phyloP scores from a whole-genome alignment of 495 filamentous ascomycete genomes.

The Paragyromitra xinjiangensis region DNA sequence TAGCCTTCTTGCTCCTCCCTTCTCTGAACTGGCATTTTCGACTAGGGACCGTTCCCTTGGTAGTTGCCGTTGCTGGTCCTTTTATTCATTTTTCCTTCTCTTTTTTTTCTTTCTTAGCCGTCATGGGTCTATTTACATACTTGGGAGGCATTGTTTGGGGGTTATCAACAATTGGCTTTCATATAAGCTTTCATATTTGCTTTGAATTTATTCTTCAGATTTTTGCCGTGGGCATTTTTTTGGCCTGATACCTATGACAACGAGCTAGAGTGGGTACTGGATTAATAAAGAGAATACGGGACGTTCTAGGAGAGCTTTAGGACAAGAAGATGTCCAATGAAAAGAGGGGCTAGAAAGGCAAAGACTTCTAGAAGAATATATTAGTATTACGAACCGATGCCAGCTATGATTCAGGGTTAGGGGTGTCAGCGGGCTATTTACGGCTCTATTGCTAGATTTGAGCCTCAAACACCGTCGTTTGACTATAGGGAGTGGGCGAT shows the following conservation, averaged over 20 bases:
- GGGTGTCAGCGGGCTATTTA: neutral
- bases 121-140: conserved; percentile 12
- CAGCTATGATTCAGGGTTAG: neutral
- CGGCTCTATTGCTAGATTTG: neutral
- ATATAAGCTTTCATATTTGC: neutral
- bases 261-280: neutral
- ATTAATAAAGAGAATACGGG: no score
- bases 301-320: no score
- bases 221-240: neutral
- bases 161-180: conserved; percentile 1
- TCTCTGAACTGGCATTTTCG: conserved; percentile 6
- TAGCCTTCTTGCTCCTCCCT: neutral
- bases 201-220: no score
- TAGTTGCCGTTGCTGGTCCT: conserved; percentile 8
- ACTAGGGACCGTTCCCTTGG: conserved; percentile 19
- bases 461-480: neutral
- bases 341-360: no score
- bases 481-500: neutral
- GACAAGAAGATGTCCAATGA: no score
- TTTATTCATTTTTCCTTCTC: neutral
- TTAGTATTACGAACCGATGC: no score
- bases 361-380: no score
- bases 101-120: neutral
- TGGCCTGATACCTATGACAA: neutral
- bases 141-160: conserved; percentile 1